phyloP scores from a whole-genome alignment of 2,329 filamentous ascomycete genomes.

The Neurospora sp. region DNA sequence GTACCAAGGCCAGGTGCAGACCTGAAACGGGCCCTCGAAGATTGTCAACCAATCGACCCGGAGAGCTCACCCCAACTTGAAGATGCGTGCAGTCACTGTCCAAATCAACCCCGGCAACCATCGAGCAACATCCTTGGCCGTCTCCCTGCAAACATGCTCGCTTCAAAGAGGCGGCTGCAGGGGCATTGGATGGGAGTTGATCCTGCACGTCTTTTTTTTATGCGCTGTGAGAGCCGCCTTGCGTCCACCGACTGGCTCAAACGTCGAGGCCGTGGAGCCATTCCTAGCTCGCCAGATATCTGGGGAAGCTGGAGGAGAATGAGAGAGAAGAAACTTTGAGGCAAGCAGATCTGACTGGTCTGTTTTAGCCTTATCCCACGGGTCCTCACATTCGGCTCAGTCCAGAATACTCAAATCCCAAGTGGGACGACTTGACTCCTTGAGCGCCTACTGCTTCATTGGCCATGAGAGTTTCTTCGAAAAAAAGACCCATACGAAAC shows the following conservation, averaged over 20 bases:
- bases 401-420: background rate
- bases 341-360: background rate
- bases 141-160: conserved; percentile 8
- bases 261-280: background rate
- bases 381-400: background rate
- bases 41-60: conserved; percentile 19
- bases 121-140: conserved; percentile 3
- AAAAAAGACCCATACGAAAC: conserved; percentile 18
- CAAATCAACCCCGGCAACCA: conserved; percentile 8
- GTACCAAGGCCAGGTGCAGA: conserved; percentile 16
- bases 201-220: conserved; percentile 11
- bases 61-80: conserved; percentile 11
- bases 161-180: background rate
- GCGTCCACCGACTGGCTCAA: background rate
- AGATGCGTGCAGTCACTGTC: conserved; percentile 10
- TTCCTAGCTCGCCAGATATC: background rate
- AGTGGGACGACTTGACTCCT: background rate
- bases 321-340: background rate
- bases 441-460: conserved; percentile 20
- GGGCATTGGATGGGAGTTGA: conserved; percentile 15
- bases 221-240: conserved; percentile 12
- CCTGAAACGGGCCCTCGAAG: conserved; percentile 18
- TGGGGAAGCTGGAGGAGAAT: background rate
- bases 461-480: conserved; percentile 15
- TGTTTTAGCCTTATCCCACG: background rate